Evolutionary conservation across 2,329 filamentous ascomycete species (phyloP).

Genomic region (Penicillium sp.): DNA sequence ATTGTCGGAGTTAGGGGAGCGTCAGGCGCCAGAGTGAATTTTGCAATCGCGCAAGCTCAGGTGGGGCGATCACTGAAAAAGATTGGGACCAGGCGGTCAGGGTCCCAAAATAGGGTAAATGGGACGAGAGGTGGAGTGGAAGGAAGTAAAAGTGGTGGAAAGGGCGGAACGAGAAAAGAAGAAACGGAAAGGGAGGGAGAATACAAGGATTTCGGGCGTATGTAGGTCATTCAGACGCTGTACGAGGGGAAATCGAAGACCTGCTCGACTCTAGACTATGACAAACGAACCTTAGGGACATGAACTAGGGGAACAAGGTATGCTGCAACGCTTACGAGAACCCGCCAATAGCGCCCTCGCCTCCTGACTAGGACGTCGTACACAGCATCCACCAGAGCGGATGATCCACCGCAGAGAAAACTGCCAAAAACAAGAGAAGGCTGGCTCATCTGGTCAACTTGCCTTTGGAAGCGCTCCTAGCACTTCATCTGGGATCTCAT

Average conservation of each 20-base stretch:
- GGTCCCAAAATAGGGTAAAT: conserved; percentile 6
- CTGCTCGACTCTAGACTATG: too few species aligned
- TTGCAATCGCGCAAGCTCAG: conserved; percentile 37
- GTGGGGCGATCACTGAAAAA: conserved; percentile 37
- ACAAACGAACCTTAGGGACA: too few species aligned
- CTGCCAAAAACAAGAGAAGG: background rate
- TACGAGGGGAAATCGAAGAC: too few species aligned
- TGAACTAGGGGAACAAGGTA: too few species aligned
- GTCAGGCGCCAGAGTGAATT: conserved; percentile 21
- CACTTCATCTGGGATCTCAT: background rate
- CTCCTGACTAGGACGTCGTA: too few species aligned
- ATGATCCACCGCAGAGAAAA: too few species aligned
- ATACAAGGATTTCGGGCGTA: too few species aligned
- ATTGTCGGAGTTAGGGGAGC: background rate
- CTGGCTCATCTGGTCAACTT: background rate
- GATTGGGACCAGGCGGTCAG: conserved; percentile 21
- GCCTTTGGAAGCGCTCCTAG: too few species aligned
- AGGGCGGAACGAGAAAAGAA: background rate
- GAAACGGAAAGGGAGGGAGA: background rate
- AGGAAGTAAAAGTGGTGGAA: background rate
- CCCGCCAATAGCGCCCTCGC: too few species aligned
- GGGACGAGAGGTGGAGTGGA: background rate
- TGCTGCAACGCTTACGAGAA: too few species aligned
- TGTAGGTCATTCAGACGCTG: too few species aligned
- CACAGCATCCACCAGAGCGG: too few species aligned